Base-by-base conservation (phyloP, 179 eudicot species). In the Amaranthus tricolor region DNA sequence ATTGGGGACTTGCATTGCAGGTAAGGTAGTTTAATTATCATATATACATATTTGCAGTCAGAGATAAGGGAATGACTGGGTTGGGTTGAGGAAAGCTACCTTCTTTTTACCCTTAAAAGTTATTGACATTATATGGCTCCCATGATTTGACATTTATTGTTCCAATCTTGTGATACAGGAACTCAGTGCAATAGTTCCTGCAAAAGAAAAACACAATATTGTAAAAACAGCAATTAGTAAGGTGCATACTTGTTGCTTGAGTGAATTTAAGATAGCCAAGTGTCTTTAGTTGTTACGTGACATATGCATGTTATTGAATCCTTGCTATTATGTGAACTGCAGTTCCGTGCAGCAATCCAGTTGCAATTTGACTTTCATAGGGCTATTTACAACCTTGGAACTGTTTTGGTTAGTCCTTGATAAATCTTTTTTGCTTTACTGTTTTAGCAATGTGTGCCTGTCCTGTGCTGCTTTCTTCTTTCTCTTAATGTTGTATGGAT, bases 1-100 rank as follows among this genome's bases (percentile, higher is more conserved):
- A 95, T 83, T 94, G 97, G 98, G 98, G 98, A 69, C 96, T 94
- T 78, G 98, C 97, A 72, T 81, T 95, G 78, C 99, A 95, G 97
- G 99, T 95, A 87, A 82, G 60, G 24, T 59, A 69, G 40, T 31
- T 31, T 31, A 31, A 31, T 31, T 52, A 0, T 63, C 54, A 44
- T 14, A 2, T 20, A 47, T 55, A 10, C 15, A 2, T 68, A 24
- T 59, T 24, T 76, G 60, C 52, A 9, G 13, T 43, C 40, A 50
- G 76, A 20, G 17, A 56, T 52, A 20, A 14, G 10, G 49, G 9
- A 55, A 6, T 50, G 73, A 14, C 40, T 31, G 65, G 63, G 13
- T 48, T 45, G 48, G 69, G 50, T 17, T 13, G 7, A 45, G 44
- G 53, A 5, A 19, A 21, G 20, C 0, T 67, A 9, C 11, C 47